Base-by-base conservation (phyloP, 2,329 filamentous ascomycete genomes). In the Colletotrichum higginsianum region DNA sequence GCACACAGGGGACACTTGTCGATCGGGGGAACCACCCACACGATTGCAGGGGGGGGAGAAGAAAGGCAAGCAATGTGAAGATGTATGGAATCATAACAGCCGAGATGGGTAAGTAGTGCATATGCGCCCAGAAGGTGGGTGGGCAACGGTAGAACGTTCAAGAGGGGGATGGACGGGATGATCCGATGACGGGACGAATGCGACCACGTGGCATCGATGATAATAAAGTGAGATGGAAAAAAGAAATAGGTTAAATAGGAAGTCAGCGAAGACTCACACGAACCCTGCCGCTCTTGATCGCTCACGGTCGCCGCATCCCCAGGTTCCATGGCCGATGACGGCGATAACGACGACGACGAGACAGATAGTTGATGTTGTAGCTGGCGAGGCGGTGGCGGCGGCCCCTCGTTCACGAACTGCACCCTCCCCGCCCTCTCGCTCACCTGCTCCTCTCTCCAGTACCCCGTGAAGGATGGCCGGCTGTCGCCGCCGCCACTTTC, bases 391-490 rank as follows among this genome's bases (percentile, higher is more conserved):
- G 76, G 74, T 30, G 77, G 74, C 30, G 77, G 74, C 6, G 73
- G 75, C 26, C 76, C 76, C 49, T 77, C 80, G 52, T 78, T 76
- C 44, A 84, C 80, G 57, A 84, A 84, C 2, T 77, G 81, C 66
- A 83, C 77, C 65, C 75, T 78, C 67, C 76, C 79, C 52, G 74
- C 76, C 9, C 78, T 76, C 44, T 78, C 74, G 47, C 78, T 78
- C 60, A 84, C 79, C 75, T 84, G 86, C 21, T 80, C 82, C 55
- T 80, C 82, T 74, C 83, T 86, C 84, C 85, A 85, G 70, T 84
- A 87, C 12, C 80, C 76, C n/a, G 80, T 78, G 75, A 87, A 87
- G n/a, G 85, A 85, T 2, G 85, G 85, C 70, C 83, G 79, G 18
- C 75, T 76, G 49, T 69, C 70, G 61, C 73, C 73, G 50, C 61